These are phyloP conservation scores for Dalbergia cultrata DNA, from an alignment of 306 rosid species.

Conservation along the genomic window DNA sequence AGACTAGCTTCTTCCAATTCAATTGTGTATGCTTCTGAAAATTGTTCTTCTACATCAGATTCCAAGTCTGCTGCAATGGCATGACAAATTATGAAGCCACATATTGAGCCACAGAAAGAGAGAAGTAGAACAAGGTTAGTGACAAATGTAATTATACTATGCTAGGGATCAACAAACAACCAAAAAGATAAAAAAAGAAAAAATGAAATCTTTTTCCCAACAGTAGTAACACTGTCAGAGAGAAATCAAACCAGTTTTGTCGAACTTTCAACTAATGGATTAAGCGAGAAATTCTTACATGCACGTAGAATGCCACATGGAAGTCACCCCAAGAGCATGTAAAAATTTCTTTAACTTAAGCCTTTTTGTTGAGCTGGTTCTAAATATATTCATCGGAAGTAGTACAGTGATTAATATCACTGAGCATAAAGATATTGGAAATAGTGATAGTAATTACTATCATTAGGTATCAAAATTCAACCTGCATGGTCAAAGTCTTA, in stretches of 20 bases:
- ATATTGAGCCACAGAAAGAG: slow-evolving; percentile 23
- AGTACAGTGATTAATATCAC: neutral
- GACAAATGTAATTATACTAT: neutral
- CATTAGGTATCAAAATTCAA: no score
- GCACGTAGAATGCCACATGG: no score
- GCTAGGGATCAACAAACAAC: neutral
- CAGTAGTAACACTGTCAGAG: neutral
- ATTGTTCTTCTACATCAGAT: slow-evolving; percentile 63
- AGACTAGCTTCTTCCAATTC: slow-evolving; percentile 91
- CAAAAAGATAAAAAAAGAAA: no score
- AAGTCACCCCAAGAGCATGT: no score
- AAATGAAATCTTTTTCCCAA: neutral
- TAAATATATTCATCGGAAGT: no score
- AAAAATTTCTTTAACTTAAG: neutral
- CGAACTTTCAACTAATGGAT: neutral
- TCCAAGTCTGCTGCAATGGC: slow-evolving; percentile 53
- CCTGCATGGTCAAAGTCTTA: no score
- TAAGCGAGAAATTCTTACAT: no score
- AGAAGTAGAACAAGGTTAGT: slow-evolving; percentile 20
- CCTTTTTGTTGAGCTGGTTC: neutral
- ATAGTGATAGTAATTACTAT: no score
- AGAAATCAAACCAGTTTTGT: neutral
- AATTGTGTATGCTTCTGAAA: slow-evolving; percentile 65
- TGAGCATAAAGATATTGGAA: neutral
- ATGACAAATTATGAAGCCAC: slow-evolving; percentile 25